Base-by-base conservation (phyloP, 2,329 filamentous ascomycete genomes). In the Pseudocercospora fijiensis region DNA sequence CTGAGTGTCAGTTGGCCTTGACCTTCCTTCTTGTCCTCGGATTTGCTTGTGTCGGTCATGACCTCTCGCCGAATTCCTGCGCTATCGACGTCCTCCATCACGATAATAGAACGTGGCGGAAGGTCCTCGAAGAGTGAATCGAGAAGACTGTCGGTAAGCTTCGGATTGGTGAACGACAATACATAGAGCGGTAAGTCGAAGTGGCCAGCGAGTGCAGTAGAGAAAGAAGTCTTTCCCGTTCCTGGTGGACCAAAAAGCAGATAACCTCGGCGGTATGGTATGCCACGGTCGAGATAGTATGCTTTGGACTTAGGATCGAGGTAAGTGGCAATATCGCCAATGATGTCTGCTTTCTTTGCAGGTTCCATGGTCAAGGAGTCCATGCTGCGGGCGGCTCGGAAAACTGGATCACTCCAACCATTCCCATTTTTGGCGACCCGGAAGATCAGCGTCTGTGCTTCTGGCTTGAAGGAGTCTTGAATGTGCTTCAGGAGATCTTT, bases 91-190 rank as follows among this genome's bases (percentile, higher is more conserved):
- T 98, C 94, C 76, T 98, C 94, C 73, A 96, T 94, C 86, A 98
- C 97, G 80, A 98, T 97, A 75, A 98, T 97, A 79, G 94, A 98
- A 85, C 97, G 96, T 60, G 92, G 96, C 72, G 94, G 88, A 10
- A 95, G 94, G 92, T 96, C 96, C 81, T 97, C 93, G 77, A 99
- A 98, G 3, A 98, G 85, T 80, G 96, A 92, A 72, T 93, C 88
- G 22, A 99, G 94, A 92, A 96, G 97, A 73, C 92, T 86, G 8
- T 95, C 95, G 76, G 97, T 97, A 80, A 98, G 93, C 4, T 96
- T 92, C 73, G 97, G 81, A 77, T 97, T 93, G 73, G 91, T 95
- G 69, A 95, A 93, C 76, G 97, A 97, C 74, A 98, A 92, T 76
- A 94, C 87, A 77, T 97, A 97, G 76, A 98, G 96, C 24, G 93